These are phyloP conservation scores for Collybia sp. DNA, from an alignment of 768 basidiomycete species.

Conservation along the genomic window DNA sequence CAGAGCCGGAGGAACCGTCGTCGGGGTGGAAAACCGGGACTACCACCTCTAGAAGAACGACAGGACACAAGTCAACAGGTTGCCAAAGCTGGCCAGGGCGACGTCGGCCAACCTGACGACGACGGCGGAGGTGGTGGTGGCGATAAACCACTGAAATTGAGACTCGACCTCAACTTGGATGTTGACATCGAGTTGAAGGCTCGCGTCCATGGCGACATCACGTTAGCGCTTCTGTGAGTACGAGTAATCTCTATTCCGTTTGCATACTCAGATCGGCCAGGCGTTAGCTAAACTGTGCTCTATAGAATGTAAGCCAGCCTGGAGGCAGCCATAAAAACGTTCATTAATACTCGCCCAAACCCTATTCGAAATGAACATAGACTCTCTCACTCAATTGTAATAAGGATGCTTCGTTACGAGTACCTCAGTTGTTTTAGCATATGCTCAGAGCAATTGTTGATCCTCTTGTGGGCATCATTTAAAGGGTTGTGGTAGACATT, in stretches of 20 bases:
- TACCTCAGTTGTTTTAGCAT: no score
- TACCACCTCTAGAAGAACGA: slow-evolving; percentile 15
- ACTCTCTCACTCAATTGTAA: no score
- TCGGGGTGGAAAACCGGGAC: slow-evolving; percentile 8
- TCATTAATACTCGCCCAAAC: no score
- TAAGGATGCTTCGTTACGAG: no score
- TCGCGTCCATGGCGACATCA: slow-evolving; percentile 26
- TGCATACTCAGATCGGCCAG: neutral
- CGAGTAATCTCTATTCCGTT: neutral
- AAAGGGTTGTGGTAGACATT: no score
- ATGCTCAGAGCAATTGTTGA: no score
- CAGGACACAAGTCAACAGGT: slow-evolving; percentile 9
- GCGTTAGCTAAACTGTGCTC: neutral
- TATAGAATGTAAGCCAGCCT: neutral
- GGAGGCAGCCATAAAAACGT: no score
- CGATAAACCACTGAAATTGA: slow-evolving; percentile 19
- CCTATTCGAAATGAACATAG: no score
- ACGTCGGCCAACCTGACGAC: slow-evolving; percentile 5
- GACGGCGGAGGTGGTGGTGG: slow-evolving; percentile 11
- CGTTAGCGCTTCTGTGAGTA: slow-evolving; percentile 19
- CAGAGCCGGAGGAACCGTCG: slow-evolving; percentile 7
- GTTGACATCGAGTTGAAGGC: slow-evolving; percentile 28
- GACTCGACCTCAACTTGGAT: slow-evolving; percentile 28
- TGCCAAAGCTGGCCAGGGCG: slow-evolving; percentile 9
- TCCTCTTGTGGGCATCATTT: no score